Base-by-base conservation (phyloP, 352 stramenopile species). In the Lagenidium sp. region DNA sequence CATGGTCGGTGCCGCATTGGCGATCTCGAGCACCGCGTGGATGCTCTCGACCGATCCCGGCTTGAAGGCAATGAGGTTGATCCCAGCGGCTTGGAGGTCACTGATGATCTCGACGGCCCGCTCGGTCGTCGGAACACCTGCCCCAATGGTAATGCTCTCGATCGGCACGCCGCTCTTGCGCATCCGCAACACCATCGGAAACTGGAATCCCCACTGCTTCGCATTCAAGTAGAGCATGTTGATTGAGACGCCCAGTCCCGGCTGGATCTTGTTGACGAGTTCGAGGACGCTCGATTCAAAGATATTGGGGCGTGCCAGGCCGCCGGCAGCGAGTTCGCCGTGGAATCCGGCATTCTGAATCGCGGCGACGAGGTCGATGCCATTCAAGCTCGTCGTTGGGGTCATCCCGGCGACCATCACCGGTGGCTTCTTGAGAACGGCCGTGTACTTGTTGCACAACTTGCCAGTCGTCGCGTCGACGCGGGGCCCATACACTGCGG, bases 171-270 rank as follows among this genome's bases (percentile, higher is more conserved):
- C 82, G 29, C 60, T 73, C 41, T 78, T 78, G 44, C 77, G 77
- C 65, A 94, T 60, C 22, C 85, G 81, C 5, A 93, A 47, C 23
- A 94, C 78, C 72, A 89, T 83, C 11, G 82, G 82, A 57, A 93
- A 94, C 62, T 94, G 84, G 59, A 95, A 94, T 1, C 65, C 78
- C 83, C 81, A 94, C 53, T 91, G 81, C 60, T 89, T 87, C 15
- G 75, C 65, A 58, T 94, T 95, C 29, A 95, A 37, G 53, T 92
- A 94, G n/a, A 95, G 50, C 82, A 95, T 85, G 62, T 93, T 92
- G 46, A 94, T 83, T 22, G 68, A 57, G 37, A 95, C 77, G 20
- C 77, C 82, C 21, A 70, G 51, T 13, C 81, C 83, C 7, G 81
- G 78, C 21, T 74, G 71, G 39, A 91, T 60, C 64, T 87, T 90